phyloP scores from a whole-genome alignment of 2,329 filamentous ascomycete genomes.

The Aspergillus glaucus region DNA sequence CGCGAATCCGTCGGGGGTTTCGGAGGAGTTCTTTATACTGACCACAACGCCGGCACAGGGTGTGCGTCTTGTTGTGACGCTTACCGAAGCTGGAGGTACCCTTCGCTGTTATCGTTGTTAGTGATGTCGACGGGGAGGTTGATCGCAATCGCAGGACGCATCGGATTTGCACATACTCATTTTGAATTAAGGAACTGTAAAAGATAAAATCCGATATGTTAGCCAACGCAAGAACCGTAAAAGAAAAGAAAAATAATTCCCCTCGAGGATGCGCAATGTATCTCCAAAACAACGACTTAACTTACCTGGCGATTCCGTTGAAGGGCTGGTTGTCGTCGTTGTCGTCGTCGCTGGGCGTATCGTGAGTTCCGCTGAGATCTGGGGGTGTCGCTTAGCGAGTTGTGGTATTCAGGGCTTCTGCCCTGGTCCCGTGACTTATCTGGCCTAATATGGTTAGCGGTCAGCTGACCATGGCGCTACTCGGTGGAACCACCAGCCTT shows the following conservation, averaged over 20 bases:
- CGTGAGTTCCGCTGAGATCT: conserved; percentile 30
- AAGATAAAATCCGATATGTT: conserved; percentile 5
- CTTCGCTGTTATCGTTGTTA: conserved; percentile 55
- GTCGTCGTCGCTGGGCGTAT: conserved; percentile 41
- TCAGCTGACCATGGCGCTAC: conserved; percentile 8
- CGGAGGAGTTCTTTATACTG: conserved; percentile 45
- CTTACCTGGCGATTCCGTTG: conserved; percentile 41
- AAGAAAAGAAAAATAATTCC: background rate
- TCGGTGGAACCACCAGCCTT: background rate
- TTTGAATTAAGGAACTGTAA: conserved; percentile 47
- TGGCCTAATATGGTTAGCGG: background rate
- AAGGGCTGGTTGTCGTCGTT: conserved; percentile 40
- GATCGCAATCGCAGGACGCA: conserved; percentile 12
- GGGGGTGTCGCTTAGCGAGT: conserved; percentile 37
- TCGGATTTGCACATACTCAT: conserved; percentile 49
- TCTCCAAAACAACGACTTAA: conserved; percentile 7
- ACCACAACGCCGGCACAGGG: conserved; percentile 97
- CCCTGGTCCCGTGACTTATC: conserved; percentile 23
- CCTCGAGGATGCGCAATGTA: background rate
- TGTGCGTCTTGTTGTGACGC: conserved; percentile 98
- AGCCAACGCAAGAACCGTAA: background rate
- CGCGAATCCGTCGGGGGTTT: conserved; percentile 9
- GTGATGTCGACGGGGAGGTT: conserved; percentile 23
- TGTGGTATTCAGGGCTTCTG: conserved; percentile 34
- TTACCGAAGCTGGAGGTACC: conserved; percentile 67